Evolutionary conservation across 768 basidiomycete species (phyloP), one percentile per base, ranked within the genome.

Genomic region (Tricholoma terreum): DNA sequence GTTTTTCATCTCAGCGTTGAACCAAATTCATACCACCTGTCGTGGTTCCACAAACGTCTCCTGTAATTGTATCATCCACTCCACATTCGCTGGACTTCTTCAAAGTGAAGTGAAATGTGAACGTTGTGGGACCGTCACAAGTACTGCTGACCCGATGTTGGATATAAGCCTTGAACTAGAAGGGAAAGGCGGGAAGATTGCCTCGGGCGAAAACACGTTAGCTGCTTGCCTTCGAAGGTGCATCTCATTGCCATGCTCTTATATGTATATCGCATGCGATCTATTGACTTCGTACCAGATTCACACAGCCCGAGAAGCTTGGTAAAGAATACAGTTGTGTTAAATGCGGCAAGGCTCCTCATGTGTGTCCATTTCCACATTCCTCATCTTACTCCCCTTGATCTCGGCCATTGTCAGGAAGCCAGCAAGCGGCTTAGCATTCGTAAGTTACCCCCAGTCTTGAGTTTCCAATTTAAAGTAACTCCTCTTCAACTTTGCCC

Each of bases 381-480:
- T 50, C 4, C 27, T 10, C 30, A 4, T n/a, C 27, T 3, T 49
- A 10, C 15, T 31, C 14, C 22, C 15, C 31, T 48, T 17, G 46
- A 50, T 50, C 43, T 57, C 12, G 58, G 57, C 22, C 27, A 31
- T 40, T 56, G 21, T 27, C 68, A 92, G 82, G 86, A 89, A 63
- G 90, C 89, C 0, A 92, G 84, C 61, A 94, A 95, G 67, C 85
- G 91, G 6, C 76, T 98, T 50, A 91, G 89, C 63, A 86, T 98
- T 63, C 84, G 82, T 50, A 89, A 86, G 62, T 77, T 98, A 7
- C 94, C 96, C 0, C 88, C 91, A 0, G 94, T 96, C 0, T 75
- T 98, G 48, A 92, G 90, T 62, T 92, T 98, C 64, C 96, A 98
- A 68, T 88, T 98, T 77, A 98, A 98, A 81, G 95, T 91, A 57